Base-by-base conservation (phyloP, 257 asterid species). In the Fraxinus anomala region DNA sequence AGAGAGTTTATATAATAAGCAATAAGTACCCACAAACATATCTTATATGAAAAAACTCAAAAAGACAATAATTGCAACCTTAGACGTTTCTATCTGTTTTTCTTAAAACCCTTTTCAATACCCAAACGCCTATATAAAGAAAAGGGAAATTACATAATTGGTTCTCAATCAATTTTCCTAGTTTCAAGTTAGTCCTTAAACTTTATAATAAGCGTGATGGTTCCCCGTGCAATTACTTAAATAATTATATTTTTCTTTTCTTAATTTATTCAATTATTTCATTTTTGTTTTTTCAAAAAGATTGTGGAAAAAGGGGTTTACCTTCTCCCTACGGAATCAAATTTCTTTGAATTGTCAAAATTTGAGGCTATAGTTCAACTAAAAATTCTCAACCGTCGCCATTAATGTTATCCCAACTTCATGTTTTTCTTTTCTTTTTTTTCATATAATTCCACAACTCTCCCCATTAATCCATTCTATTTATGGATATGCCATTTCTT, bases 51-150 rank as follows among this genome's bases (percentile, higher is more conserved):
- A 23, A 59, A 39, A 9, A 28, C n/a, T 34, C 31, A 44, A 73
- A 70, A 42, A 75, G 75, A 70, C 78, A 73, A 72, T 72, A 80
- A 80, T 84, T 78, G 75, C 68, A 77, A 76, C 13, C 47, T 30
- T 80, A 83, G 87, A 83, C 89, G 83, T 78, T 72, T 80, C 73
- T 72, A 7, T 82, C 73, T 75, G 73, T 54, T 54, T 61, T 61
- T 74, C 82, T 77, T 72, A 51, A 86, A 81, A 86, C 63, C 79
- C 81, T 81, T 80, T 76, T 73, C 83, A 49, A 86, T 76, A 90
- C 90, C 90, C 92, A 85, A 90, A 72, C 85, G 81, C 86, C 82
- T 88, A 68, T 26, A 42, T 24, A 74, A 70, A 23, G 16, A 11
- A 56, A 78, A 2, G 26, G 67, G 56, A 13, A 77, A 47, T 47